Base-by-base conservation (phyloP, 306 rosid genomes). In the Vachellia pachyceras region DNA sequence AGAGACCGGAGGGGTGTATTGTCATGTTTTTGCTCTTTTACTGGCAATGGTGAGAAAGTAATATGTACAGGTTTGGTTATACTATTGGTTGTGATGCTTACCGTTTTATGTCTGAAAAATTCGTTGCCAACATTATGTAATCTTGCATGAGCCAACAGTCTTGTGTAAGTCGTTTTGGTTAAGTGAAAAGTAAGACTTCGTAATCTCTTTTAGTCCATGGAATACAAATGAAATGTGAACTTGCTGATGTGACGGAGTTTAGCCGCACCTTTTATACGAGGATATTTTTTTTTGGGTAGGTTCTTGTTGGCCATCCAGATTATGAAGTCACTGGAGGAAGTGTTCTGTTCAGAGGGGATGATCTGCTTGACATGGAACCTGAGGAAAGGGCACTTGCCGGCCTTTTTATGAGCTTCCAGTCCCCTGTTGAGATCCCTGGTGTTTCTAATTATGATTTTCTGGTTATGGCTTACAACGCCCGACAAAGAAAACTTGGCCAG, bases 331-430 rank as follows among this genome's bases (percentile, higher is more conserved):
- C 97, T 0, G 97, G 94, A 64, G 99, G 99, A 0, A 91, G 90
- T 1, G 89, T 87, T 15, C 81, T 88, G 78, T 95, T 91, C 79
- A 95, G 90, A 88, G 99, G 99, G 33, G 87, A 90, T 33, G 79
- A 85, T 81, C 82, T 95, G 89, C 88, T 95, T 82, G 96, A 91
- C 8, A 89, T 93, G 97, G 96, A 86, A 75, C 94, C 97, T 0
- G 99, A 93, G 75, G 93, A 93, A 58, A 85, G 99, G 84, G 87
- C 99, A 0, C 92, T 93, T 55, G 86, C 94, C 0, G 99, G 99
- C 4, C 91, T 95, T 76, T 95, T 95, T 78, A 95, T 95, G 99
- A 93, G 98, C 84, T 95, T 95, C 78, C 99, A 95, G 79, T 85
- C 97, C 25, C 99, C 99, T 4, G 84, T 95, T 66, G 98, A 85